Conservation (phyloP, 345 rosid species). For the Pelargonium nanum region DNA sequence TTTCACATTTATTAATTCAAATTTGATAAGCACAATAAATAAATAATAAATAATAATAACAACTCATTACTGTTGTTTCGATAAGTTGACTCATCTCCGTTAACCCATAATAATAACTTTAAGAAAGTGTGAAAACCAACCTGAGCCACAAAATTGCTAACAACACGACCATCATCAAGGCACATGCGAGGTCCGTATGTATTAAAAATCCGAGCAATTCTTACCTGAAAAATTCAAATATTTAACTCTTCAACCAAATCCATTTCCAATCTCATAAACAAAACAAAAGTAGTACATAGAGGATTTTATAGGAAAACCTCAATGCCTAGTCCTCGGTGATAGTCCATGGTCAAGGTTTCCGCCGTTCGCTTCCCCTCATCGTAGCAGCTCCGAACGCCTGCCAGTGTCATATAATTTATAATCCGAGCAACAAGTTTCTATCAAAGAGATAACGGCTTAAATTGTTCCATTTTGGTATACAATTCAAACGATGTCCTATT, state of each 20-base stretch:
- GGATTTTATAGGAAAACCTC: slow-evolving; percentile 33
- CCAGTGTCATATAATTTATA: not conserved
- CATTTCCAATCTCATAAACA: not conserved
- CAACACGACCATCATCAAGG: slow-evolving; percentile 83
- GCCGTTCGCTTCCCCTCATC: slow-evolving; percentile 88
- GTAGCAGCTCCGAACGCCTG: slow-evolving; percentile 77
- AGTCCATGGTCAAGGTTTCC: slow-evolving; percentile 74
- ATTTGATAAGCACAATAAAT: not conserved
- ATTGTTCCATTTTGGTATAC: not conserved
- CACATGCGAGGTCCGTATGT: slow-evolving; percentile 88
- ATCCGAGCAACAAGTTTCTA: not conserved
- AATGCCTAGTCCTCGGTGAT: slow-evolving; percentile 58
- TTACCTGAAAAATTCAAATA: slow-evolving; percentile 28
- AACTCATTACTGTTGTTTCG: not conserved
- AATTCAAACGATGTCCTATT: too few species aligned
- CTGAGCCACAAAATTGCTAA: slow-evolving; percentile 83
- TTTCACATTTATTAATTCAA: not conserved
- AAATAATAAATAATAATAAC: too few species aligned
- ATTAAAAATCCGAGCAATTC: slow-evolving; percentile 79
- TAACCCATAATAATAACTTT: too few species aligned
- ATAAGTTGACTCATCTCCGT: too few species aligned
- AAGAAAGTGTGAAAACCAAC: slow-evolving; percentile 16
- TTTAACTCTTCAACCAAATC: not conserved
- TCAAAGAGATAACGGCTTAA: not conserved
- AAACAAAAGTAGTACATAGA: not conserved